These are phyloP conservation scores for Apiospora hydei DNA, from an alignment of 2,329 filamentous ascomycete genomes.

Conservation along the genomic window DNA sequence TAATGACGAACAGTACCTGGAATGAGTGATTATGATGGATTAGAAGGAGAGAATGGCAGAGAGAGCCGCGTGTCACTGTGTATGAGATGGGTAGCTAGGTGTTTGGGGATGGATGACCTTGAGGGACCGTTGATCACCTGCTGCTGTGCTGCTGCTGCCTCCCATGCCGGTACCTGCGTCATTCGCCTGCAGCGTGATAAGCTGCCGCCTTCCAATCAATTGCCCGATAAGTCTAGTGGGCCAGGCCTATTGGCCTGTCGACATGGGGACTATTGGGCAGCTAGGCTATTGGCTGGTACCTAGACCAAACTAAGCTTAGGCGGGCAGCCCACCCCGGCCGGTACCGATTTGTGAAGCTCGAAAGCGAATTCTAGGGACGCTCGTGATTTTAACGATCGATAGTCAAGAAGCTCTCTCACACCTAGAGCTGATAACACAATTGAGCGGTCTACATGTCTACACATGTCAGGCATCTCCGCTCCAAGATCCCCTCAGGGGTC, in stretches of 20 bases:
- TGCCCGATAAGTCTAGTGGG: conserved; percentile 25
- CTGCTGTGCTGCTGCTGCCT: background rate
- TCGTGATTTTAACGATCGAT: background rate
- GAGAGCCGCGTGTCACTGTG: conserved; percentile 3
- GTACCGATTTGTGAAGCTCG: background rate
- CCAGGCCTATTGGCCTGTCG: background rate
- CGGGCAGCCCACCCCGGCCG: background rate
- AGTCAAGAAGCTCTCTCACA: background rate
- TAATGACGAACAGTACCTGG: background rate
- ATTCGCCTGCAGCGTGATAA: conserved; percentile 26
- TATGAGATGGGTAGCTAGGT: conserved; percentile 8
- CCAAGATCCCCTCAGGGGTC: conserved; percentile 39
- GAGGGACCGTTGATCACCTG: background rate
- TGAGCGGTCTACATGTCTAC: conserved; percentile 43
- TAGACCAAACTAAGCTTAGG: background rate
- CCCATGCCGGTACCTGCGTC: conserved; percentile 27
- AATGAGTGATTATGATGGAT: background rate
- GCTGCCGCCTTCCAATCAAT: background rate
- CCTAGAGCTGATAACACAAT: background rate
- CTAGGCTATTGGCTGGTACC: conserved; percentile 5
- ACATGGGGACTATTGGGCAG: background rate
- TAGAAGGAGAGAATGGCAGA: background rate
- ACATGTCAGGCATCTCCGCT: conserved; percentile 41
- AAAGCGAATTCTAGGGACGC: conserved; percentile 2
- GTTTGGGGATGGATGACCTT: conserved; percentile 7